Conservation (phyloP, 371 early-diverging fungal genomes). For the Fennellomyces sp. region DNA sequence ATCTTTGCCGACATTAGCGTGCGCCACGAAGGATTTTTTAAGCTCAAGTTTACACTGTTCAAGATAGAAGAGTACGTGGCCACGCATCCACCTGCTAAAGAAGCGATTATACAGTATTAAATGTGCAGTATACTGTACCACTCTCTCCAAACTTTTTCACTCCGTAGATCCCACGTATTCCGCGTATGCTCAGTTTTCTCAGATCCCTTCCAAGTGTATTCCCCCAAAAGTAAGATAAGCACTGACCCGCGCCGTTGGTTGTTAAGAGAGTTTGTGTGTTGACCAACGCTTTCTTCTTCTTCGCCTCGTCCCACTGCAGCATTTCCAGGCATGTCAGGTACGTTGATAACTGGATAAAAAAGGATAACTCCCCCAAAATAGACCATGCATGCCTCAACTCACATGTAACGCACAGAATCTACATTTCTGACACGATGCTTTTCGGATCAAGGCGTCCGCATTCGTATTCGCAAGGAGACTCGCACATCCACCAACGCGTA, state of each 20-base stretch:
- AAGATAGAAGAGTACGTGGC: constrained; percentile 62
- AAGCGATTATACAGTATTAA: background rate
- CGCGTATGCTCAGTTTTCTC: constrained; percentile 58
- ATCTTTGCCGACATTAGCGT: constrained; percentile 94
- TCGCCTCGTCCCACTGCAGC: no score
- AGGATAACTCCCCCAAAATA: background rate
- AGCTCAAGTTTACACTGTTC: constrained; percentile 88
- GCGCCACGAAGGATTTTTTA: constrained; percentile 86
- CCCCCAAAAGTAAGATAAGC: constrained; percentile 81
- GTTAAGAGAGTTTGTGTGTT: no score
- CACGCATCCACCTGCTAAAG: background rate
- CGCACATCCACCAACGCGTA: constrained; percentile 2
- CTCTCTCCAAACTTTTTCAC: background rate
- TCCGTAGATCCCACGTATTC: background rate
- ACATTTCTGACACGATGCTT: constrained; percentile 87
- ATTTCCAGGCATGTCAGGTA: constrained; percentile 85
- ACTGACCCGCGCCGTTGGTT: no score
- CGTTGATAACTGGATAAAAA: background rate
- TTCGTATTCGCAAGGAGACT: constrained; percentile 81
- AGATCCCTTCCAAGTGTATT: constrained; percentile 80
- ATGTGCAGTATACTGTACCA: background rate
- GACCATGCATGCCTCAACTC: constrained; percentile 21
- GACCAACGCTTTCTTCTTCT: no score
- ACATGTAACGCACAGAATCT: constrained; percentile 93
- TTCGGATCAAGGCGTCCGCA: constrained; percentile 95